Base-by-base conservation (phyloP, 202 grass and related monocot species). In the Carex sylvatica region DNA sequence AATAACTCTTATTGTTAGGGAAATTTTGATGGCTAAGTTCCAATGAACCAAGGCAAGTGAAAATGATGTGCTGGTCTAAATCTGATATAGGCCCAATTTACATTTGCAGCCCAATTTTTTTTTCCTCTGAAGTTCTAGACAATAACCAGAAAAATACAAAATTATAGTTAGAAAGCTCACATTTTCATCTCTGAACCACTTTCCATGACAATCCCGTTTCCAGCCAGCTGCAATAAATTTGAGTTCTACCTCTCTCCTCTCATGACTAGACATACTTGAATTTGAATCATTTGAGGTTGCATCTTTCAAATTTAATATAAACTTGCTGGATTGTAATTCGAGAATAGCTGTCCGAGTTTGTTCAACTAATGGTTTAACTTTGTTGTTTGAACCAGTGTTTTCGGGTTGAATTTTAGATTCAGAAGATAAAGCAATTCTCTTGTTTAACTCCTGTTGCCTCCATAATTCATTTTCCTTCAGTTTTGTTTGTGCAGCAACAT, bases 111-210 rank as follows among this genome's bases (percentile, higher is more conserved):
- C 12, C 23, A 5, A n/a, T 53, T 0, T 0, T 9, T 36, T 23
- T 77, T 35, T n/a, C n/a, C 28, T 35, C 15, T 54, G 4, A 16
- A 73, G 12, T 74, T 58, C 15, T 5, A 77, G 1, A 58, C 24
- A 20, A 77, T 62, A 66, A 65, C 42, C 24, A 78, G 84, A 80
- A 28, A 79, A 78, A 54, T 1, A 9, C 28, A 24, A 79, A 18
- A 47, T 18, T 36, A 33, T 33, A 80, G 56, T 61, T 61, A 83
- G 70, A 20, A 40, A 81, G 78, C 94, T 92, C 79, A 92, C 92
- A 82, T 91, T 85, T 89, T 91, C 88, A 84, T 92, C 94, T 91
- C 82, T 84, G 79, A 88, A 97, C 92, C 94, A 97, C 79, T 84
- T 92, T 79, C 94, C 90, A 85, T 89, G 81, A 56, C 90, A 84